Base-by-base conservation (phyloP, 768 basidiomycete genomes). In the Boletus coccyginus region DNA sequence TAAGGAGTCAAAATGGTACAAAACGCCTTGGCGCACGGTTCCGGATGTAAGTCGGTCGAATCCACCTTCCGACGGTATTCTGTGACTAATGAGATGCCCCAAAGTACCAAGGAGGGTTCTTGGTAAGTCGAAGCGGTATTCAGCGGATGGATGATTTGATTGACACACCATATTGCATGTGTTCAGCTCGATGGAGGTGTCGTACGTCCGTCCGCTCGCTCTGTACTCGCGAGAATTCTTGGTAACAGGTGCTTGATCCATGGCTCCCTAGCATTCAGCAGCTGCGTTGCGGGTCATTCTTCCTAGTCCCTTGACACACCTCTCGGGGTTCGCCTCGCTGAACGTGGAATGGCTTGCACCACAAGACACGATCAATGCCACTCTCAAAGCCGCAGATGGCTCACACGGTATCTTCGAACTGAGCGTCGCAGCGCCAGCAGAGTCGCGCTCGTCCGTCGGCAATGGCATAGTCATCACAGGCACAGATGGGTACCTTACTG, bases 21-120 rank as follows among this genome's bases (percentile, higher is more conserved):
- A 89, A 50, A 92, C 90, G 0, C 81, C 85, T 38, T 94, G 93
- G 93, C 77, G 92, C 40, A 88, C 87, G 2, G 75, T 88, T 47
- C 92, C 92, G 24, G 89, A 91, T 59, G 88, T 89, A 62, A 64
- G 85, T 78, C 13, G 14, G 46, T 58, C 29, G 36, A 13, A 35
- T 46, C 43, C 31, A 3, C 43, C 33, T 54, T 44, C 45, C 50
- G 42, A 63, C 42, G 21, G 17, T 40, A 16, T 12, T 38, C 33
- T n/a, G 5, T 52, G 35, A 46, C 21, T 2, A 35, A 55, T 14
- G 31, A 11, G 46, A 44, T 46, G 33, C 56, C 52, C 17, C 53
- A 52, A 31, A 88, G 85, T 87, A 88, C 63, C 87, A 88, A 75
- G 88, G 88, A 40, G 91, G 90, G 33, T 94, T 92, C 75, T 63